Evolutionary conservation across 2,329 filamentous ascomycete species (phyloP).

Genomic region (Drechslerella coelobrocha): DNA sequence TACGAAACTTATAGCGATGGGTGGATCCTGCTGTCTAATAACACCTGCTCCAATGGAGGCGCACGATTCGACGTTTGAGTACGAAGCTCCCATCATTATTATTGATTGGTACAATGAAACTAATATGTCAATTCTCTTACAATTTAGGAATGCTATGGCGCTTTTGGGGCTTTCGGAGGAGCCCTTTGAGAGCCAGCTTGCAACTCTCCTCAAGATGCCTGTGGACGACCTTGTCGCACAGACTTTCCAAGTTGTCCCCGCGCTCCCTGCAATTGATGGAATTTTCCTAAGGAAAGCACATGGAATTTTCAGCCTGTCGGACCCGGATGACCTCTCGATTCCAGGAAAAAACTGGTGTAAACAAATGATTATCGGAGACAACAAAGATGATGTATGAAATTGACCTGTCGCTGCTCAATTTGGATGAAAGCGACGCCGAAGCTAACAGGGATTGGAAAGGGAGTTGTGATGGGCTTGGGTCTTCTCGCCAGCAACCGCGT

Average conservation of each 20-base stretch:
- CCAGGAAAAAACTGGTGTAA: conserved; percentile 44
- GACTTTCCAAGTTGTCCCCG: conserved; percentile 37
- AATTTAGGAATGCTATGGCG: conserved; percentile 34
- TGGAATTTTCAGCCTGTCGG: conserved; percentile 38
- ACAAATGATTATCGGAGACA: conserved; percentile 33
- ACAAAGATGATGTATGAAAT: conserved; percentile 34
- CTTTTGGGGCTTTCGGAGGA: conserved; percentile 21
- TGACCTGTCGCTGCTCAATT: not conserved
- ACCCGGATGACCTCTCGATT: conserved; percentile 40
- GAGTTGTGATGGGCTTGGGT: conserved; percentile 38
- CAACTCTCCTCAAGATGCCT: conserved; percentile 21
- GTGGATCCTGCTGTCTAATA: conserved; percentile 42
- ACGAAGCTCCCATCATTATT: not conserved
- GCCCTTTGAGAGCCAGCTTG: conserved; percentile 32
- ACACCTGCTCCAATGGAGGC: conserved; percentile 35
- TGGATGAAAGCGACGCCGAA: not conserved
- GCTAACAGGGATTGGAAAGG: conserved; percentile 12
- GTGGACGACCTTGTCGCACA: conserved; percentile 27
- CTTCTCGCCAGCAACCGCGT: conserved; percentile 28
- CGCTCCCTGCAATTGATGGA: conserved; percentile 31
- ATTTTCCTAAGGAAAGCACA: conserved; percentile 42
- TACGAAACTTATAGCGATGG: conserved; percentile 38
- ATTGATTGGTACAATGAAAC: not conserved
- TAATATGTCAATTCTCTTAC: not conserved
- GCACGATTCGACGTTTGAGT: conserved; percentile 44